Evolutionary conservation across 352 stramenopile genomes (phyloP).

Genomic region (Phytophthora pinifolia): DNA sequence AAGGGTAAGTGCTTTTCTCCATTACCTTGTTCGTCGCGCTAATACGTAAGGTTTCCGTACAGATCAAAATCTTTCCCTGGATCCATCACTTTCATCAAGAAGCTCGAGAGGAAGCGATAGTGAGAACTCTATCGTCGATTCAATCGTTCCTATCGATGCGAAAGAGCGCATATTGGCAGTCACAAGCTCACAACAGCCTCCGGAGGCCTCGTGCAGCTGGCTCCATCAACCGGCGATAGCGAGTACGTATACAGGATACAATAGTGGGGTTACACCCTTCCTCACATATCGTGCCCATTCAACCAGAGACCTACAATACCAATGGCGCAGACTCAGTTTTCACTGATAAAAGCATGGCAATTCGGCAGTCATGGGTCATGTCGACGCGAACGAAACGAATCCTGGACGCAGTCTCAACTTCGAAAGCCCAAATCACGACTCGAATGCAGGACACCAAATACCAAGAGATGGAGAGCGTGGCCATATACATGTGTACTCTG

Average conservation of each 20-base stretch:
- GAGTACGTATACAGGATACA: slow-evolving; percentile 6
- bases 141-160: slow-evolving; percentile 26
- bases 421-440: slow-evolving; percentile 15
- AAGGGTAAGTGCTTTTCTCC: slow-evolving; percentile 6
- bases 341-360: slow-evolving; percentile 6
- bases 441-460: slow-evolving; percentile 20
- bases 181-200: slow-evolving; percentile 16
- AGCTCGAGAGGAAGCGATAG: slow-evolving; percentile 20
- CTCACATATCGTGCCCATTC: not conserved
- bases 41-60: not conserved
- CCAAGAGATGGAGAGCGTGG: slow-evolving; percentile 37
- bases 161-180: slow-evolving; percentile 36
- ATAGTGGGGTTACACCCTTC: not conserved
- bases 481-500: slow-evolving; percentile 49
- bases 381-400: slow-evolving; percentile 38
- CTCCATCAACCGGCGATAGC: slow-evolving; percentile 7
- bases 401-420: slow-evolving; percentile 19
- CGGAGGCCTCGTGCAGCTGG: slow-evolving; percentile 1
- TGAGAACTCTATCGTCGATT: slow-evolving; percentile 10
- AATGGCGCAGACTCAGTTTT: not conserved
- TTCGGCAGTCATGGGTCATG: slow-evolving; percentile 42
- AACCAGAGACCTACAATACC: slow-evolving; percentile 5
- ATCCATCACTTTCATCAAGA: slow-evolving; percentile 7
- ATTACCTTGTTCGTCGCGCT: not conserved
- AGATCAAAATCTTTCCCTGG: slow-evolving; percentile 1